Evolutionary conservation across 129 eudicot genomes (phyloP).

Genomic region (Kitagawia praeruptora): DNA sequence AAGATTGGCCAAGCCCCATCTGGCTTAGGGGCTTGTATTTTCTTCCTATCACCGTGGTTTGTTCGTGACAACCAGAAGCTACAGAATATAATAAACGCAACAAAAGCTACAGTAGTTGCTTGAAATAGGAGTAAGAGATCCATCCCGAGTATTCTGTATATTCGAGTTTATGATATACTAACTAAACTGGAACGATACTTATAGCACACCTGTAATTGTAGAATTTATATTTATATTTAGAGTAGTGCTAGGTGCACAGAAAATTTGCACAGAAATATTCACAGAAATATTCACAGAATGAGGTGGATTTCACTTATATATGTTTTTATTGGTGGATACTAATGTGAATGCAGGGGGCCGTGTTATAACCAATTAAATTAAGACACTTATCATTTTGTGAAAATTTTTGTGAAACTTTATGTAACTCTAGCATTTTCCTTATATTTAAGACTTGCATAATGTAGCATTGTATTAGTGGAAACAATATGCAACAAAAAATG

Average conservation of each 20-base stretch:
- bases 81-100: not conserved
- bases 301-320: too few relatives aligned
- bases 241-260: too few relatives aligned
- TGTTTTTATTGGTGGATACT: too few relatives aligned
- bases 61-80: not conserved
- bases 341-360: too few relatives aligned
- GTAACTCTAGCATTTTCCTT: too few relatives aligned
- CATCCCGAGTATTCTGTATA: not conserved
- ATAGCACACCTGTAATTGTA: too few relatives aligned
- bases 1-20: not conserved
- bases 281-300: too few relatives aligned
- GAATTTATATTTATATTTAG: not conserved
- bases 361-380: too few relatives aligned
- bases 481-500: not conserved
- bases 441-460: not conserved
- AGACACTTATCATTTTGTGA: too few relatives aligned
- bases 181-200: not conserved
- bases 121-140: not conserved
- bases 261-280: too few relatives aligned
- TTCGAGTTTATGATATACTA: too few relatives aligned
- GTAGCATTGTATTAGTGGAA: not conserved
- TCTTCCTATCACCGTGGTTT: not conserved
- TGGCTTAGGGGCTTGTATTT: conserved; percentile 1
- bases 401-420: too few relatives aligned
- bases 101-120: not conserved